Conservation (phyloP, 2,329 filamentous ascomycete species). For the Thelonectria olida region DNA sequence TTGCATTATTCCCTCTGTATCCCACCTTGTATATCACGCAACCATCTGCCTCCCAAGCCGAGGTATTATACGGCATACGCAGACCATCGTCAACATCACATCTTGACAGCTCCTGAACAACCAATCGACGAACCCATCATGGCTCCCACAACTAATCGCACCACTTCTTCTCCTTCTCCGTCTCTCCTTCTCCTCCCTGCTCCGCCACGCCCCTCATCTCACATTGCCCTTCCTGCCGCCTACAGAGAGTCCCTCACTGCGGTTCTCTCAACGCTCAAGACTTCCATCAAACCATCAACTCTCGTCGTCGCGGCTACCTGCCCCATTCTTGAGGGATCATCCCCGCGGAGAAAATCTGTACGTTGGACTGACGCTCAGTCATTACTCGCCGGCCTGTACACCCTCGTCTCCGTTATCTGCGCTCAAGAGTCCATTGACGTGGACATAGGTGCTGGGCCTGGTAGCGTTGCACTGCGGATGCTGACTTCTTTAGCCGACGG, state of each 20-base stretch:
- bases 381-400: constrained; percentile 81
- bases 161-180: constrained; percentile 3
- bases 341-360: constrained; percentile 52
- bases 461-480: too few species aligned
- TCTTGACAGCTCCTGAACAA: not conserved
- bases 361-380: constrained; percentile 76
- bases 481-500: too few species aligned
- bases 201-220: constrained; percentile 65
- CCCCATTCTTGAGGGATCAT: constrained; percentile 65
- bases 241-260: constrained; percentile 68
- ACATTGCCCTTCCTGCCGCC: constrained; percentile 62
- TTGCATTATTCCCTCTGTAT: not conserved
- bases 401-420: constrained; percentile 77
- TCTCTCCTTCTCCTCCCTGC: constrained; percentile 69
- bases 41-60: too few species aligned
- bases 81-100: not conserved
- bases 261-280: constrained; percentile 59
- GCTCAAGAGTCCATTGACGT: constrained; percentile 68
- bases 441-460: constrained; percentile 63
- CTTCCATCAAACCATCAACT: constrained; percentile 39
- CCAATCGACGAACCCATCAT: not conserved
- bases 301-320: constrained; percentile 69
- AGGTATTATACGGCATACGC: not conserved
- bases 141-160: not conserved
- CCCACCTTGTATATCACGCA: too few species aligned